These are phyloP conservation scores for Penicillium paxilli DNA, from an alignment of 495 filamentous ascomycete genomes.

Conservation along the genomic window DNA sequence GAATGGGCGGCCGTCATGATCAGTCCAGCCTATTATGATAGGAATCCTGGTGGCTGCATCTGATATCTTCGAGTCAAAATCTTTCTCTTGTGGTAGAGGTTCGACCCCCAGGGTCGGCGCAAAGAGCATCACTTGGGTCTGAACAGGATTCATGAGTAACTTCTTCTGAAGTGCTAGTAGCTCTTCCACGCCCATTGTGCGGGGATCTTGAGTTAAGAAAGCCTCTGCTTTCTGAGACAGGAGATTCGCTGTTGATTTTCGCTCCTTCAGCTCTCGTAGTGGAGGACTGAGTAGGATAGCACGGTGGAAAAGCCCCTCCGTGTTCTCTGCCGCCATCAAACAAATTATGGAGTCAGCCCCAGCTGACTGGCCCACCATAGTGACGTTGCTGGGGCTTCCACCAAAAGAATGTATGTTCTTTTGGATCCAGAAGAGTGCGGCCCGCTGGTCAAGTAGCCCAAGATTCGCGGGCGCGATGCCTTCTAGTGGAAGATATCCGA, in stretches of 20 bases:
- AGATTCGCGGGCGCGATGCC: conserved; percentile 39
- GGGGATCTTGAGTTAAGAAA: conserved; percentile 4
- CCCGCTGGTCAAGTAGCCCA: conserved; percentile 40
- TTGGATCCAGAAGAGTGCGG: conserved; percentile 48
- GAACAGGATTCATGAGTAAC: conserved; percentile 1
- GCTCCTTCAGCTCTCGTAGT: conserved; percentile 7
- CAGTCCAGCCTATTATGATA: conserved; percentile 13
- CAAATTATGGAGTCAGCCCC: conserved; percentile 28
- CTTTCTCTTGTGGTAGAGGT: conserved; percentile 1
- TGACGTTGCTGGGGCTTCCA: conserved; percentile 45
- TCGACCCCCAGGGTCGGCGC: conserved; percentile 6
- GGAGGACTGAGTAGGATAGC: conserved; percentile 13
- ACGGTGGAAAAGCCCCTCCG: conserved; percentile 8
- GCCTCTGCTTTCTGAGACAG: conserved; percentile 4
- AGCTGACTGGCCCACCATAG: conserved; percentile 48
- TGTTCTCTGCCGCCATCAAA: conserved; percentile 5
- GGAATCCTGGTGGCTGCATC: conserved; percentile 1
- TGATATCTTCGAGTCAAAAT: conserved; percentile 6
- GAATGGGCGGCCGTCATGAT: conserved; percentile 9
- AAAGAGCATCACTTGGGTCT: conserved; percentile 11
- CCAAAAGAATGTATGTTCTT: conserved; percentile 46
- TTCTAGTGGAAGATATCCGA: conserved; percentile 42
- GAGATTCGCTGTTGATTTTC: neutral
- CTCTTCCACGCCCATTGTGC: conserved; percentile 4
- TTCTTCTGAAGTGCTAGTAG: conserved; percentile 6